Base-by-base conservation (phyloP, 1,139 yeast species). In the Saccharomycopsis hybrid region DNA sequence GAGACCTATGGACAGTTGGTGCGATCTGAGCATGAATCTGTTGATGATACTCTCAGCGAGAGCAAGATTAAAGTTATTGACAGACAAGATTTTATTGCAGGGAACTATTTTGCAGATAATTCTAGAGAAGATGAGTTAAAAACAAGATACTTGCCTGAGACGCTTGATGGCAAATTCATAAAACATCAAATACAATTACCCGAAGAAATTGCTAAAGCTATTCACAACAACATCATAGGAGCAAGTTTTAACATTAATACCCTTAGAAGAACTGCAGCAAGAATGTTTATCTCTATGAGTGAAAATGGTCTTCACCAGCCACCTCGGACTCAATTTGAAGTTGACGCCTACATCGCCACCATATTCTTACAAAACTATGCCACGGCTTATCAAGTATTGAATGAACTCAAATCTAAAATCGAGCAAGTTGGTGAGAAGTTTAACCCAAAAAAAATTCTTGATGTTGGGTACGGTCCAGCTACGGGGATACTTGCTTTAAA, bases 401-500 rank as follows among this genome's bases (percentile, higher is more conserved):
- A 66, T 33, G 97, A 92, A 59, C 67, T 89, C 39, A 73, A 77
- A 56, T 75, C 76, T 47, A 70, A 94, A 47, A 64, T 72, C 3
- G 74, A 72, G 0, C 28, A 44, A 24, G 54, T 62, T 46, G 44
- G 42, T 4, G 48, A 41, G 9, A 62, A 62, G 1, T 87, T 89
- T 67, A 65, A 66, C 35, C 97, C 97, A 0, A 62, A 73, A 33
- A 70, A 77, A 13, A 77, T 92, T 0, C 70, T 92, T 51, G 95
- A 88, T 59, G 77, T 88, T 5, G 95, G 97, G 0, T 82, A 77
- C 61, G 98, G 98, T 0, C 97, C 98, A 0, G 94, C 92, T 1
- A 84, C 95, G 0, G 97, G 97, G 1, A 82, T 92, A 70, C 71
- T 90, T 7, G 98, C 95, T 0, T 70, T 89, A 53, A 87, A 89